Evolutionary conservation across 495 filamentous ascomycete genomes (phyloP), one percentile per base, ranked within the genome.

Genomic region (Penicillium roqueforti): DNA sequence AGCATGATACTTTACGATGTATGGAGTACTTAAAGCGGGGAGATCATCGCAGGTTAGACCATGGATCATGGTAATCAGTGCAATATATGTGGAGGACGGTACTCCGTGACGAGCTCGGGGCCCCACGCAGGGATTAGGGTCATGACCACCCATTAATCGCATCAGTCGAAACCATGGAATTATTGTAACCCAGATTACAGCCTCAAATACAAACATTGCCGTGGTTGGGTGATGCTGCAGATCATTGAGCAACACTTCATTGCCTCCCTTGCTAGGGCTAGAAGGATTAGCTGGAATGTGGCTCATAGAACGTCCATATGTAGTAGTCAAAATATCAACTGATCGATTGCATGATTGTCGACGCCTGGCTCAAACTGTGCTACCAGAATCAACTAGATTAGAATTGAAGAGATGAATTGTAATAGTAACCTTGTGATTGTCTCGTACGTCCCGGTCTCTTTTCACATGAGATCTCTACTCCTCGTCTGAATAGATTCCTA

Each of bases 31-130:
- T 3, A 31, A 31, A 31, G 28, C 28, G 13, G 28, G 28, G 28
- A 31, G 22, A 43, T 47, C 26, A 26, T 6, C 19, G 10, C 22
- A 34, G 3, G 28, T 32, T 32, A 34, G 19, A 37, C n/a, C 20
- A 43, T 3, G 8, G 23, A 25, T 42, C 39, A 29, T 45, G 4
- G 14, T 29, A 16, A 18, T 39, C 25, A 11, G 28, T 31, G 10
- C 28, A 29, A 29, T 45, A 18, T 37, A 22, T 18, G 19, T 50
- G 54, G 50, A 60, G 22, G 58, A 60, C 54, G 46, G 58, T 57
- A 28, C 46, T 57, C 58, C 57, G 57, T 49, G 39, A 36, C 25
- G 4, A 29, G 45, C 13, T 26, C 40, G 18, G 18, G 45, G 36
- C 11, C 20, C 13, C 40, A 16, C 31, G 18, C 39, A 55, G 25